A percentile compares a stretch with the other conserved stretches of the same genome.
Evolutionary conservation across 2,329 filamentous ascomycete genomes (phyloP).

Genomic region (Camptophora hylomeconis): DNA sequence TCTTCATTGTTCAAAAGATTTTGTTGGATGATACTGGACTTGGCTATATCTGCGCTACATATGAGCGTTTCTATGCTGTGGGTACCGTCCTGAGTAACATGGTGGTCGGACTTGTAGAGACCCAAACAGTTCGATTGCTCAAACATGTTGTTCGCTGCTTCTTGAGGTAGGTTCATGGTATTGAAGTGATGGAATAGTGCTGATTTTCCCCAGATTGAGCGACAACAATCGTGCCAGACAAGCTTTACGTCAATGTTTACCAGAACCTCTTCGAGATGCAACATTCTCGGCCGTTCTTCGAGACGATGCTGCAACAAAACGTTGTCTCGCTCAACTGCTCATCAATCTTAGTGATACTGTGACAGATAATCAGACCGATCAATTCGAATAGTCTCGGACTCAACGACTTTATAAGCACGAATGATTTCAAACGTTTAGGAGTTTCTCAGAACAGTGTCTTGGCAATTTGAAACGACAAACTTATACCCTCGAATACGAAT

Average conservation of each 20-base stretch:
- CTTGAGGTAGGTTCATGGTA: constrained; percentile 64
- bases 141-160: constrained; percentile 98
- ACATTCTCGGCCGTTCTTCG: constrained; percentile 94
- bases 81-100: constrained; percentile 97
- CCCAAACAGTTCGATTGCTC: constrained; percentile 85
- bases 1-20: constrained; percentile 99
- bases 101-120: constrained; percentile 94
- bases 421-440: too few species aligned
- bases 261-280: constrained; percentile 94
- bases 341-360: constrained; percentile 93
- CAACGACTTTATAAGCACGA: too few species aligned
- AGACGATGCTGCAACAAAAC: constrained; percentile 93
- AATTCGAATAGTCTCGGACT: too few species aligned
- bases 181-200: too few species aligned
- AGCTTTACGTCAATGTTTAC: constrained; percentile 86
- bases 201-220: constrained; percentile 58
- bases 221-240: constrained; percentile 94
- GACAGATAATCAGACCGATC: constrained; percentile 32
- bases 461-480: constrained; percentile 1
- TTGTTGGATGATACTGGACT: constrained; percentile 90
- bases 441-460: background rate
- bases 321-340: constrained; percentile 89
- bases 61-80: constrained; percentile 95
- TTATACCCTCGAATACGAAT: too few species aligned
- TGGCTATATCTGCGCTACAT: constrained; percentile 97